phyloP scores from a whole-genome alignment of 179 eudicot genomes.

The Actinidia polygama region DNA sequence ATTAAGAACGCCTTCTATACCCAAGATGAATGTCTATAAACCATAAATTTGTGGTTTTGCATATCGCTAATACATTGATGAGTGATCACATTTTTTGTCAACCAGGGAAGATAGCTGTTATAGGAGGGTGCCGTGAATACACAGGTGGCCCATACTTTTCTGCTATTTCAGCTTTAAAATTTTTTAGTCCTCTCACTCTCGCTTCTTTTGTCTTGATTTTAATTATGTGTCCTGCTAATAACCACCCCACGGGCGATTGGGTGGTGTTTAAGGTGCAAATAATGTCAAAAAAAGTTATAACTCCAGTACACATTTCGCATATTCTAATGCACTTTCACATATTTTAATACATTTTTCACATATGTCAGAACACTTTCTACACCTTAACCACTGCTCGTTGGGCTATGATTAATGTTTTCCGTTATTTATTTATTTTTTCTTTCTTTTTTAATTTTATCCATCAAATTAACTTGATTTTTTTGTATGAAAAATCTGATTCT shows the following conservation, averaged over 20 bases:
- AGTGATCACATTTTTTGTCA: slow-evolving; percentile 18
- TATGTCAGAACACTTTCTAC: too few relatives aligned
- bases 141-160: slow-evolving; percentile 99
- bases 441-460: background rate
- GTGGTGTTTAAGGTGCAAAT: too few relatives aligned
- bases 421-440: too few relatives aligned
- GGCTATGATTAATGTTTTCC: too few relatives aligned
- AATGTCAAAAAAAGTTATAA: too few relatives aligned
- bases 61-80: background rate
- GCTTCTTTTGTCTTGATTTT: background rate
- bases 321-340: too few relatives aligned
- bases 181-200: slow-evolving; percentile 57
- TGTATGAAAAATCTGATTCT: background rate
- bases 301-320: too few relatives aligned
- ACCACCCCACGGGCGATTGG: too few relatives aligned
- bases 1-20: background rate
- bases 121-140: slow-evolving; percentile 99
- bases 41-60: background rate
- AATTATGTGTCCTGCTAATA: background rate
- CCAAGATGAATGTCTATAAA: background rate
- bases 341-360: too few relatives aligned
- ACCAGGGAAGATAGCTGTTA: slow-evolving; percentile 94
- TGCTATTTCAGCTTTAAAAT: slow-evolving; percentile 94
- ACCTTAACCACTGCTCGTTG: too few relatives aligned
- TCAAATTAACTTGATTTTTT: background rate